Evolutionary conservation across 1,284 basidiomycete species (phyloP).

Genomic region (Moesziomyces globuligerus): DNA sequence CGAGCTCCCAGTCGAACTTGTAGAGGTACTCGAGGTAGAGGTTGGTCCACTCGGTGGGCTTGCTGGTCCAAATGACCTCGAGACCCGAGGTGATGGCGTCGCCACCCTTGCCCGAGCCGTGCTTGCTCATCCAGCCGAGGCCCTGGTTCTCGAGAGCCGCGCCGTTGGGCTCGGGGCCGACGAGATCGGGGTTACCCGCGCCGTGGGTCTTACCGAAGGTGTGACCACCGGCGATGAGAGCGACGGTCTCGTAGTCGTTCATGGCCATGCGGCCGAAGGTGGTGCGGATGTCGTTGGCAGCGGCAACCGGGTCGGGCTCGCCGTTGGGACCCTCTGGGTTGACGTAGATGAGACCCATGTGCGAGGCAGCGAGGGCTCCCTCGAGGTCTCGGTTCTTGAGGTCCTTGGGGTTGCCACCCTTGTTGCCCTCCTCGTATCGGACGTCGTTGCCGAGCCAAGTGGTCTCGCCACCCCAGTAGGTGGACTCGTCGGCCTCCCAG

Average conservation of each 20-base stretch:
- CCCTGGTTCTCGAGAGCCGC: constrained; percentile 37
- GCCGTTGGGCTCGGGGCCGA: constrained; percentile 41
- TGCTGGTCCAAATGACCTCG: constrained; percentile 43
- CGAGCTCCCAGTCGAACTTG: constrained; percentile 45
- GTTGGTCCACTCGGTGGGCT: constrained; percentile 44
- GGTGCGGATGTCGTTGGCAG: constrained; percentile 41
- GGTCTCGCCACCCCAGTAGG: constrained; percentile 48
- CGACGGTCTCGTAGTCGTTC: constrained; percentile 44
- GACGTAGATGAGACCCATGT: constrained; percentile 49
- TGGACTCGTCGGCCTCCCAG: constrained; percentile 46
- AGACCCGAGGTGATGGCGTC: constrained; percentile 35
- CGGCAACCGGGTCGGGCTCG: constrained; percentile 34
- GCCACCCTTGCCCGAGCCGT: constrained; percentile 31
- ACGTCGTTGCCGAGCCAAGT: constrained; percentile 45
- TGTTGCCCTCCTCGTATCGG: constrained; percentile 37
- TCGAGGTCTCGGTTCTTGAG: constrained; percentile 44
- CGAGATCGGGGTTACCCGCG: constrained; percentile 33
- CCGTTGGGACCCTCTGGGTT: constrained; percentile 47
- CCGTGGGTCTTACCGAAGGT: constrained; percentile 47
- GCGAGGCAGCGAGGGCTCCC: constrained; percentile 20
- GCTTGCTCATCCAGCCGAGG: constrained; percentile 32
- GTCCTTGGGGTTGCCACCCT: constrained; percentile 30
- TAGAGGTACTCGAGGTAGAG: constrained; percentile 49
- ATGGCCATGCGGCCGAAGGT: constrained; percentile 46
- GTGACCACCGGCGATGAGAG: constrained; percentile 46